Percentiles rank a stretch among this genome's conserved stretches.
Conservation (phyloP, 1,284 basidiomycete species). For the Flammula alnicola region DNA sequence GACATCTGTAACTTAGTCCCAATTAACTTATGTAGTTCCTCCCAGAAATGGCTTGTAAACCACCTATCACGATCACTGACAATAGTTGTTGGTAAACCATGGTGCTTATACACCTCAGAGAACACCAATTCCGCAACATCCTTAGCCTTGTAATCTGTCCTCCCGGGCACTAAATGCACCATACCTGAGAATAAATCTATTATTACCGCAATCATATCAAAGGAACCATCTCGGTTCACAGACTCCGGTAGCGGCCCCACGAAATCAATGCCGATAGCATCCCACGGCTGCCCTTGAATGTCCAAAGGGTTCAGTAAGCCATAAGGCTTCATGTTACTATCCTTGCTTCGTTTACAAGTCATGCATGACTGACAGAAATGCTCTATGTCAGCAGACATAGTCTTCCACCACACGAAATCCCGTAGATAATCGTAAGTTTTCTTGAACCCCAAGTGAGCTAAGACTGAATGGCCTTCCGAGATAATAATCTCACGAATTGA, state of each 20-base stretch:
- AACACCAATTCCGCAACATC: slow-evolving; percentile 45
- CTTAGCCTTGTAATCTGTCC: slow-evolving; percentile 34
- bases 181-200: slow-evolving; percentile 41
- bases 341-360: slow-evolving; percentile 31
- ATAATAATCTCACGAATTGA: slow-evolving; percentile 33
- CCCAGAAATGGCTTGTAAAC: too few species aligned
- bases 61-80: slow-evolving; percentile 48
- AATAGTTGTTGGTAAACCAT: slow-evolving; percentile 44
- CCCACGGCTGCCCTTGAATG: slow-evolving; percentile 36
- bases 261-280: slow-evolving; percentile 44
- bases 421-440: slow-evolving; percentile 35
- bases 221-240: slow-evolving; percentile 19
- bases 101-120: slow-evolving; percentile 40
- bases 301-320: slow-evolving; percentile 36
- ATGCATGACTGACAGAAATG: slow-evolving; percentile 33
- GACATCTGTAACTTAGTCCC: too few species aligned
- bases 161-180: slow-evolving; percentile 38
- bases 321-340: slow-evolving; percentile 36
- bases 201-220: slow-evolving; percentile 30
- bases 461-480: slow-evolving; percentile 32
- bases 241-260: slow-evolving; percentile 25
- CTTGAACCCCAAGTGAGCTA: slow-evolving; percentile 35
- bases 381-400: slow-evolving; percentile 28
- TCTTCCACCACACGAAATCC: slow-evolving; percentile 40
- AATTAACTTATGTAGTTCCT: too few species aligned